Evolutionary conservation across 495 filamentous ascomycete species (phyloP).

Genomic region (Clavariopsis aquatica): DNA sequence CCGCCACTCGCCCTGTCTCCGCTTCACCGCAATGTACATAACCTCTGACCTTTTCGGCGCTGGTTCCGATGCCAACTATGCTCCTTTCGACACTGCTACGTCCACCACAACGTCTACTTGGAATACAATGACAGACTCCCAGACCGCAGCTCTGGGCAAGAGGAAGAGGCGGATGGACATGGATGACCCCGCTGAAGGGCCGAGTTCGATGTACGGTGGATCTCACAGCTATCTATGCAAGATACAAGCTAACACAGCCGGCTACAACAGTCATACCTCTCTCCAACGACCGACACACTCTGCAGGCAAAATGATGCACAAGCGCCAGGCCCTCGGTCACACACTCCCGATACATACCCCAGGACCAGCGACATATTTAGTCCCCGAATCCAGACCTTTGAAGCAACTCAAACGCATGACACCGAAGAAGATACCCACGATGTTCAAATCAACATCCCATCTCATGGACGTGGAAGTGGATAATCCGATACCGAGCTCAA

Average conservation of each 20-base stretch:
- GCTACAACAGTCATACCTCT: not conserved
- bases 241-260: not conserved
- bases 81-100: not conserved
- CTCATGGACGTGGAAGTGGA: constrained; percentile 27
- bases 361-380: not conserved
- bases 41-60: constrained; percentile 31
- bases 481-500: not conserved
- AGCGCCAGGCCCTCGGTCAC: not conserved
- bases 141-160: constrained; percentile 23
- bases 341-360: not conserved
- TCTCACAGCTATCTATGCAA: not conserved
- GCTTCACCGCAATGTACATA: constrained; percentile 31
- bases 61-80: not conserved
- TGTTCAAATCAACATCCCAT: constrained; percentile 17
- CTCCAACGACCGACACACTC: constrained; percentile 3
- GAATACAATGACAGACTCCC: constrained; percentile 20
- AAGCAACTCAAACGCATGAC: constrained; percentile 13
- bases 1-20: not conserved
- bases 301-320: not conserved
- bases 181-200: constrained; percentile 4
- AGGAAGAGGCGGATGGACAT: constrained; percentile 27
- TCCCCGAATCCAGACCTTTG: not conserved
- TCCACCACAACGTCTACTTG: not conserved
- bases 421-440: constrained; percentile 6
- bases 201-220: not conserved